A percentile compares a stretch with the other conserved stretches of the same genome.
phyloP scores from a whole-genome alignment of 2,329 filamentous ascomycete species.

The Alternaria longipes region DNA sequence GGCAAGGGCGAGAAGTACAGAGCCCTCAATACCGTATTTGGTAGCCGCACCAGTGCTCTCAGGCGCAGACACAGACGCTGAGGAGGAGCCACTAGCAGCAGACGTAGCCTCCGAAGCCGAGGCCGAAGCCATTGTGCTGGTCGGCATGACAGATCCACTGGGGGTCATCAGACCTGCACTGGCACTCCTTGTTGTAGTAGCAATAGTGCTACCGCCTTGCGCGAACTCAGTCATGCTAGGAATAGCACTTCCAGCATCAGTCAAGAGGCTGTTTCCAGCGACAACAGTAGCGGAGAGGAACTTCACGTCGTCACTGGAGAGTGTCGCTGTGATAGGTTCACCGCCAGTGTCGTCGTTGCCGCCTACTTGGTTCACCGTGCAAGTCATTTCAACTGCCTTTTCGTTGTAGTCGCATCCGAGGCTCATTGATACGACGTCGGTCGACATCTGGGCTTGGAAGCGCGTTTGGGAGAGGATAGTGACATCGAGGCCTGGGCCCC shows the following conservation, averaged over 20 bases:
- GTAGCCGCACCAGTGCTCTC: slow-evolving; percentile 34
- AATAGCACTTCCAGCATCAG: slow-evolving; percentile 14
- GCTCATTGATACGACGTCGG: slow-evolving; percentile 31
- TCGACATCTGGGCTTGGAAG: slow-evolving; percentile 33
- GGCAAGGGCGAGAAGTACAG: slow-evolving; percentile 31
- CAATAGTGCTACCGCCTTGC: slow-evolving; percentile 13
- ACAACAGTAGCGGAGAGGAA: slow-evolving; percentile 37
- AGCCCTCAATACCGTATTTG: slow-evolving; percentile 29
- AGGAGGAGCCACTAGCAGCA: slow-evolving; percentile 12
- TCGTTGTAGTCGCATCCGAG: slow-evolving; percentile 39
- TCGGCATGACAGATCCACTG: background rate
- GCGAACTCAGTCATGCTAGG: slow-evolving; percentile 11
- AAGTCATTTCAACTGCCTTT: slow-evolving; percentile 33
- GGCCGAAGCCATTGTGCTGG: slow-evolving; percentile 8
- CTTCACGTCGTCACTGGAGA: slow-evolving; percentile 28
- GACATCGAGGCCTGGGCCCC: slow-evolving; percentile 29
- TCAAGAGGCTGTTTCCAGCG: slow-evolving; percentile 34
- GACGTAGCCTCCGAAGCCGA: slow-evolving; percentile 11
- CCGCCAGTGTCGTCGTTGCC: slow-evolving; percentile 21
- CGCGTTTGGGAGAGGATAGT: slow-evolving; percentile 32
- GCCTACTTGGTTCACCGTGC: slow-evolving; percentile 33
- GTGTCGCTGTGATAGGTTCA: slow-evolving; percentile 22
- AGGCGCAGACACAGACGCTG: slow-evolving; percentile 21
- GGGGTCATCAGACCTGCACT: slow-evolving; percentile 5
- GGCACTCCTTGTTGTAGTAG: slow-evolving; percentile 11